Base-by-base conservation (phyloP, 345 rosid genomes). In the Ceriops zippeliana region DNA sequence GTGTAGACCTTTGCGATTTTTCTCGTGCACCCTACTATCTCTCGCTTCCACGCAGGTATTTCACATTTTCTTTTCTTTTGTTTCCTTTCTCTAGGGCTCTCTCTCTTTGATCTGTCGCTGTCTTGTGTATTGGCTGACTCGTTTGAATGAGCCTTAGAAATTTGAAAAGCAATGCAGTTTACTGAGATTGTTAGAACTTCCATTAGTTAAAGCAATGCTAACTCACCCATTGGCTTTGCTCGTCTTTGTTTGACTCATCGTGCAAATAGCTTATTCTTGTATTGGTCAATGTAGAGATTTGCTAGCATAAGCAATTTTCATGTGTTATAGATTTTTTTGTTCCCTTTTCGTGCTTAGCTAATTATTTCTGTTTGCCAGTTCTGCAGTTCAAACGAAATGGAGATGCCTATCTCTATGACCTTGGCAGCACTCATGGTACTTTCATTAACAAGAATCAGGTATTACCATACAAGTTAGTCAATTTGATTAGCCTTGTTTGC, bases 41-140 rank as follows among this genome's bases (percentile, higher is more conserved):
- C 99, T 37, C 88, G 98, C 58, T 95, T 91, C 75, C 98, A 95
- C 77, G 96, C 99, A 24, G 98, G 99, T 95, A 79, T 38, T 57
- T 7, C 62, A 7, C 10, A 34, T 34, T 37, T 63, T 21, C 56
- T 61, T 51, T n/a, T 56, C 34, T 8, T 62, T 42, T 62, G 28
- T 1, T 28, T 9, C 30, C 26, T 37, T 9, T 30, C 22, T 34
- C 9, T 46, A 46, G 38, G 15, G 11, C 10, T 28, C 11, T 54
- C 58, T 26, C 22, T 16, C 58, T 54, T 21, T 26, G 22, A 54
- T n/a, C 28, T 2, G 13, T 54, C 5, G 10, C 27, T 10, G 22
- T 54, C 26, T 54, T 54, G 28, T 54, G 27, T 21, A 2, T 13
- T 7, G 19, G 8, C 5, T n/a, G 11, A n/a, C 7, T 54, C 27